phyloP scores from a whole-genome alignment of 306 rosid species.

The Myrica gale region DNA sequence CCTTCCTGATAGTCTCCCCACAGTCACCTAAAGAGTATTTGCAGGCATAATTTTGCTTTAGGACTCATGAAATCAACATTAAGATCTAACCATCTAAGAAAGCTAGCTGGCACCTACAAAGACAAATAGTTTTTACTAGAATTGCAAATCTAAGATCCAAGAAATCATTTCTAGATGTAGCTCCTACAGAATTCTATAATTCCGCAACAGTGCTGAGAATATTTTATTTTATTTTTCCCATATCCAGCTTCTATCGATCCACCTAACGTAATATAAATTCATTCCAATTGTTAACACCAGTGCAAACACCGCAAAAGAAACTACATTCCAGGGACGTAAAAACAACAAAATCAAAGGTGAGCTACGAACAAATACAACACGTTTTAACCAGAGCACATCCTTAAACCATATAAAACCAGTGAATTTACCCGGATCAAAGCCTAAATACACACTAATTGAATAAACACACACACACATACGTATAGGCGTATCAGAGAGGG shows the following conservation, averaged over 20 bases:
- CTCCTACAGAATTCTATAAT: neutral
- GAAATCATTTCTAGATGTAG: neutral
- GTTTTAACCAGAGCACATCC: neutral
- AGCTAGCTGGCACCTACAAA: neutral
- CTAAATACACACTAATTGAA: neutral
- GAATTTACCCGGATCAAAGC: neutral
- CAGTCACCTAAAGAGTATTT: too few relatives aligned
- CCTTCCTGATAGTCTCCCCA: neutral
- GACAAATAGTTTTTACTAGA: neutral
- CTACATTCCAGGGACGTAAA: neutral
- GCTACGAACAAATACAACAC: too few relatives aligned
- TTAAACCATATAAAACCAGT: neutral
- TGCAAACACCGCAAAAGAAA: neutral
- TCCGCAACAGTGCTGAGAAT: neutral
- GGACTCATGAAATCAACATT: too few relatives aligned
- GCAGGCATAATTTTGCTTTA: too few relatives aligned
- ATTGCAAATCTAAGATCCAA: slow-evolving; percentile 1
- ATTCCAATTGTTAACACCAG: neutral
- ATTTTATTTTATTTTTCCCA: too few relatives aligned
- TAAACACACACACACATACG: neutral
- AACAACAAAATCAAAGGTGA: neutral
- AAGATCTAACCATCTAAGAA: too few relatives aligned
- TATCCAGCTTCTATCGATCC: too few relatives aligned
- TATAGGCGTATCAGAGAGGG: neutral
- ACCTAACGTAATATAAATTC: neutral